Evolutionary conservation across 169 alveolate species (phyloP).

Genomic region (Eimeria sp.): DNA sequence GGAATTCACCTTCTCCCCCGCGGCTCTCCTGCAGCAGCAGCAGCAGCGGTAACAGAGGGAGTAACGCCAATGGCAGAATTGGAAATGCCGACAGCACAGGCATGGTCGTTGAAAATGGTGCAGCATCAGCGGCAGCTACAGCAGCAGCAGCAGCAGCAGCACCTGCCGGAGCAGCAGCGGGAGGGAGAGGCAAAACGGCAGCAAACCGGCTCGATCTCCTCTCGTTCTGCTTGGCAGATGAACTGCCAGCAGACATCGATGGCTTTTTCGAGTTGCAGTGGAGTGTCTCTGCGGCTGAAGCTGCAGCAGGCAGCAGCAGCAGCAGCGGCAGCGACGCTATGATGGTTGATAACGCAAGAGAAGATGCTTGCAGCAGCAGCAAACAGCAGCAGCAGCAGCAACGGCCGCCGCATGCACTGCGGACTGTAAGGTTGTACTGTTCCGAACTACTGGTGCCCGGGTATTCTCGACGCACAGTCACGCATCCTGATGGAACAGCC

Average conservation of each 20-base stretch:
- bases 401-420: slow-evolving; percentile 11
- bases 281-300: slow-evolving; percentile 34
- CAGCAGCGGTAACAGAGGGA: slow-evolving; percentile 36
- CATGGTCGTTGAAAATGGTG: slow-evolving; percentile 23
- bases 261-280: slow-evolving; percentile 77
- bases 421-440: slow-evolving; percentile 55
- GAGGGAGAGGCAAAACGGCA: neutral
- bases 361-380: slow-evolving; percentile 12
- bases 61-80: neutral
- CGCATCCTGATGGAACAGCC: slow-evolving; percentile 27
- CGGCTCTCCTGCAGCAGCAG: slow-evolving; percentile 11
- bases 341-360: slow-evolving; percentile 22
- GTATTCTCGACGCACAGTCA: slow-evolving; percentile 26
- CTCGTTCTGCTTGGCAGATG: slow-evolving; percentile 53
- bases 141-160: slow-evolving; percentile 57
- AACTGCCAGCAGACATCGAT: slow-evolving; percentile 62
- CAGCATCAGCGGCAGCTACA: slow-evolving; percentile 2
- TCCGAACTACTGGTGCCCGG: slow-evolving; percentile 72
- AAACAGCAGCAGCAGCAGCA: neutral
- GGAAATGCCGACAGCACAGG: neutral
- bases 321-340: slow-evolving; percentile 57
- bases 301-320: slow-evolving; percentile 22
- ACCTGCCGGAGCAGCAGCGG: slow-evolving; percentile 41
- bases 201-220: slow-evolving; percentile 59
- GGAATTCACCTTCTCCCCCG: slow-evolving; percentile 25